phyloP scores from a whole-genome alignment of 768 basidiomycete genomes.

The Leccinum subgranulosum region DNA sequence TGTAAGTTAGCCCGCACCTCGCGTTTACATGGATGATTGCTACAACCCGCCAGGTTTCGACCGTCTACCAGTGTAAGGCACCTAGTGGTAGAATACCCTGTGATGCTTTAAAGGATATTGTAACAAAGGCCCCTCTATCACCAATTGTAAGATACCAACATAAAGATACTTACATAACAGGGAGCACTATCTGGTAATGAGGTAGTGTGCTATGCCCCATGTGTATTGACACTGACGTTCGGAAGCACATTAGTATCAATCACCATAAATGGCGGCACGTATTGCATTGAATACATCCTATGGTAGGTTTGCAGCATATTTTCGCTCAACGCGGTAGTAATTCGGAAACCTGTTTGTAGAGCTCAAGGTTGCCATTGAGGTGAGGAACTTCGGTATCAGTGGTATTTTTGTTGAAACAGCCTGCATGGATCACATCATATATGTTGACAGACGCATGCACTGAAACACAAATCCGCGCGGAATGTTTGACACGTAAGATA shows the following conservation, averaged over 20 bases:
- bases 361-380: constrained; percentile 26
- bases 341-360: constrained; percentile 44
- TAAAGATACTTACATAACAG: too few relatives aligned
- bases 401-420: constrained; percentile 48
- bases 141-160: too few relatives aligned
- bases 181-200: background rate
- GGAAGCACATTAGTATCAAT: constrained; percentile 34
- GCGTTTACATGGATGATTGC: background rate
- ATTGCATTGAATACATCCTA: constrained; percentile 53
- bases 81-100: too few relatives aligned
- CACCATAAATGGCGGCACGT: constrained; percentile 49
- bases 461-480: background rate
- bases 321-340: background rate
- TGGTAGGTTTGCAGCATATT: constrained; percentile 30
- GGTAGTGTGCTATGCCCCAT: background rate
- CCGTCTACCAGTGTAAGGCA: background rate
- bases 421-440: constrained; percentile 50
- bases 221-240: background rate
- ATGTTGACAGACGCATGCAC: constrained; percentile 21
- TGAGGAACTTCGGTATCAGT: constrained; percentile 43
- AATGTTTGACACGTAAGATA: background rate
- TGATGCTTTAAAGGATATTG: too few relatives aligned
- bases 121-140: too few relatives aligned
- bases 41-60: background rate
- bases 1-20: background rate